phyloP scores from a whole-genome alignment of 768 basidiomycete genomes.

The Strobilomyces confusus region DNA sequence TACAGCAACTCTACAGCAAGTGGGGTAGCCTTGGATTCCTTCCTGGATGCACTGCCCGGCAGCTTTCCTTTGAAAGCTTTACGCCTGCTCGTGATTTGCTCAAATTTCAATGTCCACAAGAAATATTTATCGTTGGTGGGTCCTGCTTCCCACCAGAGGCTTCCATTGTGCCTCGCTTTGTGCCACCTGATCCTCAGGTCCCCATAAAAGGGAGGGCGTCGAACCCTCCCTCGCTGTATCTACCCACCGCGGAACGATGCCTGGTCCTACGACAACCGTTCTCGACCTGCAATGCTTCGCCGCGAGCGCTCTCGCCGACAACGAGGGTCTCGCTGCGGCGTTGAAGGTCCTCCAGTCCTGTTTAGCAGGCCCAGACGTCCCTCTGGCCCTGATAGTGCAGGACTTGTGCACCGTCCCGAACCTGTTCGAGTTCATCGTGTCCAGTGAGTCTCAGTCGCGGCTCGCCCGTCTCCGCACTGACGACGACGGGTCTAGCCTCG shows the following conservation, averaged over 20 bases:
- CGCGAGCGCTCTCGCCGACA: constrained; percentile 13
- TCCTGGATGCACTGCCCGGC: too few relatives aligned
- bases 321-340: constrained; percentile 17
- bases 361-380: constrained; percentile 19
- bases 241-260: neutral
- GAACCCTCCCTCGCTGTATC: too few relatives aligned
- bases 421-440: constrained; percentile 31
- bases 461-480: neutral
- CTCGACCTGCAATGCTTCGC: constrained; percentile 19
- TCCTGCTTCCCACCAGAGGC: too few relatives aligned
- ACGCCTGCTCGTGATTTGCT: too few relatives aligned
- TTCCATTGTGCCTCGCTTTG: too few relatives aligned
- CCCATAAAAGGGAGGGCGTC: too few relatives aligned
- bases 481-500: constrained; percentile 6
- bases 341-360: constrained; percentile 20
- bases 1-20: too few relatives aligned
- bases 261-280: neutral
- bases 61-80: too few relatives aligned
- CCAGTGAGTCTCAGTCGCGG: constrained; percentile 15
- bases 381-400: constrained; percentile 24
- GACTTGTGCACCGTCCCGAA: constrained; percentile 24
- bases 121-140: too few relatives aligned
- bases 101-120: too few relatives aligned
- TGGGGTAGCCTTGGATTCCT: too few relatives aligned
- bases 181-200: too few relatives aligned